Percentiles rank a stretch among this genome's conserved stretches.
These are phyloP conservation scores for Xylariaceae sp. DNA, from an alignment of 2,329 filamentous ascomycete genomes.

Conservation along the genomic window DNA sequence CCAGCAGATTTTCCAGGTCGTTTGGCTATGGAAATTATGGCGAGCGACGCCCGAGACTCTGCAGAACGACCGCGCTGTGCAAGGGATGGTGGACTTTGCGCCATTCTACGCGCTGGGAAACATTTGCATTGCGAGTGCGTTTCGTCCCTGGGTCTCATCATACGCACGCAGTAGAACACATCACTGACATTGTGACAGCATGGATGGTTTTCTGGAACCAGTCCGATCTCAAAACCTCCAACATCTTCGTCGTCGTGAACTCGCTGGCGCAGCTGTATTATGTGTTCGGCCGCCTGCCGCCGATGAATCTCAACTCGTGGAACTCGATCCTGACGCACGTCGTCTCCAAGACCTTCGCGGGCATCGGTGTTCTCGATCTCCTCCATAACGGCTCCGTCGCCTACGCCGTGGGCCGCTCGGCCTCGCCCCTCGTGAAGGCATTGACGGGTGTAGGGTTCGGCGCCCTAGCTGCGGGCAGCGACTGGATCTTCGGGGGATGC, in stretches of 20 bases:
- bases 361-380: constrained; percentile 56
- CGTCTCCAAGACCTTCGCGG: constrained; percentile 55
- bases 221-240: constrained; percentile 43
- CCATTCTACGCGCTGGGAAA: constrained; percentile 54
- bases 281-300: constrained; percentile 41
- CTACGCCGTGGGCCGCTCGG: constrained; percentile 45
- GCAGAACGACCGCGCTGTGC: constrained; percentile 34
- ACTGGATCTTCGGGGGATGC: constrained; percentile 58
- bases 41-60: constrained; percentile 37
- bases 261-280: constrained; percentile 51
- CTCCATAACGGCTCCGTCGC: constrained; percentile 55
- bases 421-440: constrained; percentile 42
- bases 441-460: constrained; percentile 51
- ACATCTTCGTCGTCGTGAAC: constrained; percentile 54
- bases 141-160: too few relatives aligned
- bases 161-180: not conserved
- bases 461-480: constrained; percentile 39
- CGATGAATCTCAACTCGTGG: constrained; percentile 45
- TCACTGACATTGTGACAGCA: too few relatives aligned
- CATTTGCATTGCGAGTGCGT: constrained; percentile 52
- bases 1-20: constrained; percentile 54
- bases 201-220: constrained; percentile 63
- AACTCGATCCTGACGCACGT: constrained; percentile 53
- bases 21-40: constrained; percentile 54
- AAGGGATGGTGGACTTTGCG: constrained; percentile 48